These are phyloP conservation scores for Hypholoma fasciculare DNA, from an alignment of 768 basidiomycete genomes.

Conservation along the genomic window DNA sequence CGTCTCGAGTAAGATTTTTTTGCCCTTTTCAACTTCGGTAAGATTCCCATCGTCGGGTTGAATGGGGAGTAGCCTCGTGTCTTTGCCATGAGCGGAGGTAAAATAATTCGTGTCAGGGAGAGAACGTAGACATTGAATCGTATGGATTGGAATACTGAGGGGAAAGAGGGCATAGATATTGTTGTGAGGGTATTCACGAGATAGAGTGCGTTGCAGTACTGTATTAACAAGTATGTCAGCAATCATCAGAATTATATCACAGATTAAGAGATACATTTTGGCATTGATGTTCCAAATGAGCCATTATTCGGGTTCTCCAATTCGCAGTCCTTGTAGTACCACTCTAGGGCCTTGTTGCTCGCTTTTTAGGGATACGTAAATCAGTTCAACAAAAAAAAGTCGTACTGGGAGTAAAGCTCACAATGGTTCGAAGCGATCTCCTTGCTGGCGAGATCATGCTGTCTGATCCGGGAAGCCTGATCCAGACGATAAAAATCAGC, in stretches of 20 bases:
- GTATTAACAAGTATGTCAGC: neutral
- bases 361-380: no score
- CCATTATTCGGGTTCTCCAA: constrained; percentile 20
- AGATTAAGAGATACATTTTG: constrained; percentile 14
- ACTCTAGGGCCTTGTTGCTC: no score
- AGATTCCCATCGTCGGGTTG: no score
- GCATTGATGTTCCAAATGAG: constrained; percentile 17
- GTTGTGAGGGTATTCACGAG: constrained; percentile 20
- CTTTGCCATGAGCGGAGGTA: no score
- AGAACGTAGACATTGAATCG: neutral
- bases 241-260: neutral
- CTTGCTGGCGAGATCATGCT: neutral
- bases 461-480: neutral
- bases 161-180: constrained; percentile 25
- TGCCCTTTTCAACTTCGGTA: neutral
- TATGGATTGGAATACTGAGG: constrained; percentile 9
- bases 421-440: neutral
- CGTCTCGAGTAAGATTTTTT: neutral
- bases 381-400: no score
- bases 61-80: no score
- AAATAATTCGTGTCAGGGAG: no score
- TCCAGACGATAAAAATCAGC: neutral
- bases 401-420: no score
- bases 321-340: neutral
- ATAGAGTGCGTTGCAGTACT: constrained; percentile 25